These are phyloP conservation scores for Alternaria sp. DNA, from an alignment of 2,329 filamentous ascomycete species.

Conservation along the genomic window DNA sequence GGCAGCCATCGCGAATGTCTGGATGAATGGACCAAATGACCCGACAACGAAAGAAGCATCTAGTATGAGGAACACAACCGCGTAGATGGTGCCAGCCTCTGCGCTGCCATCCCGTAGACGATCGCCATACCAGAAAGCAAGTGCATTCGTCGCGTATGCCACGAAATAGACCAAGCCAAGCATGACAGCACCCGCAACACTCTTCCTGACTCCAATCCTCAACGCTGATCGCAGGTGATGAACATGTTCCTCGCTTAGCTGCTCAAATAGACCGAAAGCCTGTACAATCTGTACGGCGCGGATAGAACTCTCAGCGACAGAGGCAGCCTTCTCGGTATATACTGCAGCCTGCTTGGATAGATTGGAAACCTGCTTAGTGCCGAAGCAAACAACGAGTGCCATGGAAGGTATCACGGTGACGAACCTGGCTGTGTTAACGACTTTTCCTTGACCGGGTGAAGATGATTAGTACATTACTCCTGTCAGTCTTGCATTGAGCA, in stretches of 20 bases:
- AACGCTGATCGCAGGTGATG: constrained; percentile 47
- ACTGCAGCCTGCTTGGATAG: constrained; percentile 51
- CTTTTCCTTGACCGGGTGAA: background rate
- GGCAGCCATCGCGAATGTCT: constrained; percentile 63
- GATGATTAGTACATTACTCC: constrained; percentile 49
- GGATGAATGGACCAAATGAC: constrained; percentile 69
- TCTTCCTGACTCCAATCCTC: constrained; percentile 53
- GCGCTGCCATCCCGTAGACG: constrained; percentile 38
- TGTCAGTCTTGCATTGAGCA: constrained; percentile 54
- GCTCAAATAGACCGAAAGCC: constrained; percentile 57
- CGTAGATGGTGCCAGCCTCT: constrained; percentile 65
- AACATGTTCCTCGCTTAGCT: constrained; percentile 52
- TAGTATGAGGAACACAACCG: constrained; percentile 70
- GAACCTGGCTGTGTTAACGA: constrained; percentile 39
- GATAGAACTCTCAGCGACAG: constrained; percentile 57
- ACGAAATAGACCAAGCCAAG: constrained; percentile 57
- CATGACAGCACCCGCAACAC: constrained; percentile 53
- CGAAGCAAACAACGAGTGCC: constrained; percentile 53
- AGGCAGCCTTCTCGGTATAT: constrained; percentile 55
- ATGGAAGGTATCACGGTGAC: constrained; percentile 60
- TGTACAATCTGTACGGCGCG: constrained; percentile 59
- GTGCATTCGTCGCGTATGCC: constrained; percentile 56
- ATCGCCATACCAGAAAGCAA: constrained; percentile 58
- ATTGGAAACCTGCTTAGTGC: constrained; percentile 54
- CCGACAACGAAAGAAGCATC: constrained; percentile 71